These are phyloP conservation scores for Erodium moschatum DNA, from an alignment of 441 rosid species.

Conservation along the genomic window DNA sequence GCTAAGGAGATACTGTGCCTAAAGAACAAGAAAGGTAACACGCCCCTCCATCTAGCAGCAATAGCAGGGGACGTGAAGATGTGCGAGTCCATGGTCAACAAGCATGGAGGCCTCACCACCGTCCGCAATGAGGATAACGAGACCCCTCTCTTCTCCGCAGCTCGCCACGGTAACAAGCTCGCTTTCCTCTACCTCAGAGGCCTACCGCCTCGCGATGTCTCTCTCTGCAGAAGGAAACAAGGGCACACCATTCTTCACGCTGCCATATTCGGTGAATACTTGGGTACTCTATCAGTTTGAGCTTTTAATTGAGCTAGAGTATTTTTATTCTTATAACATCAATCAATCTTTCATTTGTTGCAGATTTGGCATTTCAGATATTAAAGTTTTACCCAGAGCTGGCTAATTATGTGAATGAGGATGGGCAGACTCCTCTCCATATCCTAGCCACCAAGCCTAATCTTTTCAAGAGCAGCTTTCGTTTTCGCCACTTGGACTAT, in stretches of 20 bases:
- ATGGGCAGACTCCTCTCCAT: slow-evolving; percentile 28
- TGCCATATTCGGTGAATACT: slow-evolving; percentile 29
- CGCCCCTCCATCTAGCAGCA: slow-evolving; percentile 34
- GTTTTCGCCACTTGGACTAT: slow-evolving; percentile 9
- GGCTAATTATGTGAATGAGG: slow-evolving; percentile 17
- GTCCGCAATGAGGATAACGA: neutral
- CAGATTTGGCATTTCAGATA: slow-evolving; percentile 32
- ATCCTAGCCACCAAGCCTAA: slow-evolving; percentile 29
- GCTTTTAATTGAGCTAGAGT: too few relatives aligned
- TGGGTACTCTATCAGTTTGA: neutral
- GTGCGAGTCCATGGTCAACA: slow-evolving; percentile 15
- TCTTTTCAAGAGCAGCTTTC: slow-evolving; percentile 26
- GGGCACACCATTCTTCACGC: slow-evolving; percentile 38
- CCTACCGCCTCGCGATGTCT: too few relatives aligned
- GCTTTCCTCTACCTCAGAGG: slow-evolving; percentile 26
- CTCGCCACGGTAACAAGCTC: slow-evolving; percentile 17
- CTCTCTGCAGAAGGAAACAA: slow-evolving; percentile 13
- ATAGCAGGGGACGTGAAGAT: slow-evolving; percentile 26
- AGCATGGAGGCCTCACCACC: neutral
- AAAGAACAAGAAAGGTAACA: slow-evolving; percentile 32
- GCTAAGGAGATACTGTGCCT: slow-evolving; percentile 11
- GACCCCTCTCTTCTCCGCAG: slow-evolving; percentile 24
- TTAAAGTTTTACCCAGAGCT: slow-evolving; percentile 14
- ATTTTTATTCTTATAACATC: too few relatives aligned
- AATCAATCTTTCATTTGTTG: too few relatives aligned